Conservation (phyloP, 805 yeast genomes). For the Scheffersomyces lignosus region DNA sequence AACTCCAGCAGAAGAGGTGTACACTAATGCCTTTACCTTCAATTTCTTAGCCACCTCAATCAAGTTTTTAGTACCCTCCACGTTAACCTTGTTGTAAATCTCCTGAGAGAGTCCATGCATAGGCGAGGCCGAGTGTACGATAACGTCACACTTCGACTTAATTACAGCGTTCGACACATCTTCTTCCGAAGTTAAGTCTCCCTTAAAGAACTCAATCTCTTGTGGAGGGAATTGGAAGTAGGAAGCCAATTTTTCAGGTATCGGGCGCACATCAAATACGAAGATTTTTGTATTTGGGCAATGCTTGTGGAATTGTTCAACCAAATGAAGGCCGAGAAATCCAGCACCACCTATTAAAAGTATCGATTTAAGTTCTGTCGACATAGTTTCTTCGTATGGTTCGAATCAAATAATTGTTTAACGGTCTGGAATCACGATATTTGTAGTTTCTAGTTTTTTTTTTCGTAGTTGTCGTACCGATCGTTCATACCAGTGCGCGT, state of each 20-base stretch:
- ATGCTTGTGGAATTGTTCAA: slow-evolving; percentile 74
- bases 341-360: slow-evolving; percentile 95
- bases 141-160: slow-evolving; percentile 61
- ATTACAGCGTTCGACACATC: slow-evolving; percentile 68
- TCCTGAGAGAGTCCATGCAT: slow-evolving; percentile 83
- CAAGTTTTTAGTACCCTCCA: slow-evolving; percentile 80
- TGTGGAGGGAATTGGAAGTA: slow-evolving; percentile 72
- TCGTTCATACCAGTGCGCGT: no score
- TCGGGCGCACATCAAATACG: slow-evolving; percentile 88
- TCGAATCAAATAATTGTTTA: neutral
- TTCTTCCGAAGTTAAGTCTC: slow-evolving; percentile 76
- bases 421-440: neutral
- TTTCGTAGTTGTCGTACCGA: no score
- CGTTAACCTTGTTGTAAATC: slow-evolving; percentile 86
- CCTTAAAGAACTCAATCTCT: slow-evolving; percentile 63
- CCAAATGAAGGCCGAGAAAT: slow-evolving; percentile 86
- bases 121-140: slow-evolving; percentile 97
- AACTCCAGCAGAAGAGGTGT: slow-evolving; percentile 97
- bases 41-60: slow-evolving; percentile 58
- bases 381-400: slow-evolving; percentile 1
- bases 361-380: slow-evolving; percentile 49
- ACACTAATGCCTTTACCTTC: slow-evolving; percentile 68
- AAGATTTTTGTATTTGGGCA: slow-evolving; percentile 70
- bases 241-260: slow-evolving; percentile 69
- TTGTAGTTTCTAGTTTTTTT: neutral